phyloP scores from a whole-genome alignment of 108 stramenopile genomes.

The Skeletonema potamos region DNA sequence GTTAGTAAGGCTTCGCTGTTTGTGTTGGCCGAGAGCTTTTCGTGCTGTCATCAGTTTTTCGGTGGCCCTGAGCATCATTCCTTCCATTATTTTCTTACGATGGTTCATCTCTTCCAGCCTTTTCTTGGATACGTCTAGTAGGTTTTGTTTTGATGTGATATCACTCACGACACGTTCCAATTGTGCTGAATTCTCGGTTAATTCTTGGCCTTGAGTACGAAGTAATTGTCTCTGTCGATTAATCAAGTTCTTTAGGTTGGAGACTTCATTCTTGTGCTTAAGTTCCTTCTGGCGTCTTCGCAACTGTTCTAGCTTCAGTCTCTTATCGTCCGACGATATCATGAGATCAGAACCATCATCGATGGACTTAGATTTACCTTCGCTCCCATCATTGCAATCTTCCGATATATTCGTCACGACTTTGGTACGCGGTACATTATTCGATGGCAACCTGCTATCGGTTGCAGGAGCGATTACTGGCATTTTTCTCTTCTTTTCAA shows the following conservation, averaged over 20 bases:
- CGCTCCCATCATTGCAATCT: neutral
- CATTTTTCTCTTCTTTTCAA: neutral
- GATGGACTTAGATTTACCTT: neutral
- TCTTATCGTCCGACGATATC: neutral
- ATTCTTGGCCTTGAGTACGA: constrained; percentile 15
- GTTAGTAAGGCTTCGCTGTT: neutral
- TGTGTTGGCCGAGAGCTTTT: constrained; percentile 25
- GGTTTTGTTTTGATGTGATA: constrained; percentile 33
- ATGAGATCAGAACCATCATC: neutral
- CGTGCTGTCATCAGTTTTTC: constrained; percentile 41
- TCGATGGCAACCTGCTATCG: neutral
- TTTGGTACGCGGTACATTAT: neutral
- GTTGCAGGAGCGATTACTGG: neutral
- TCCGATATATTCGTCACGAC: neutral
- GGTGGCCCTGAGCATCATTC: constrained; percentile 40
- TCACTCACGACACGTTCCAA: constrained; percentile 19
- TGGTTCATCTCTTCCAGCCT: constrained; percentile 39
- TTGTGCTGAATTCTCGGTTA: constrained; percentile 35
- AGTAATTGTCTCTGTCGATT: constrained; percentile 36
- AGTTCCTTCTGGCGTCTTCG: constrained; percentile 37
- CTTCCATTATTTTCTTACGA: constrained; percentile 38
- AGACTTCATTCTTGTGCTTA: constrained; percentile 36
- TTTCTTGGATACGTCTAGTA: constrained; percentile 26
- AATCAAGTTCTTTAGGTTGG: constrained; percentile 33
- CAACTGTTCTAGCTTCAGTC: constrained; percentile 20